A percentile compares a stretch with the other conserved stretches of the same genome.
Conservation (phyloP, 202 grass and related monocot genomes). For the Cymbopogon flexuosus region DNA sequence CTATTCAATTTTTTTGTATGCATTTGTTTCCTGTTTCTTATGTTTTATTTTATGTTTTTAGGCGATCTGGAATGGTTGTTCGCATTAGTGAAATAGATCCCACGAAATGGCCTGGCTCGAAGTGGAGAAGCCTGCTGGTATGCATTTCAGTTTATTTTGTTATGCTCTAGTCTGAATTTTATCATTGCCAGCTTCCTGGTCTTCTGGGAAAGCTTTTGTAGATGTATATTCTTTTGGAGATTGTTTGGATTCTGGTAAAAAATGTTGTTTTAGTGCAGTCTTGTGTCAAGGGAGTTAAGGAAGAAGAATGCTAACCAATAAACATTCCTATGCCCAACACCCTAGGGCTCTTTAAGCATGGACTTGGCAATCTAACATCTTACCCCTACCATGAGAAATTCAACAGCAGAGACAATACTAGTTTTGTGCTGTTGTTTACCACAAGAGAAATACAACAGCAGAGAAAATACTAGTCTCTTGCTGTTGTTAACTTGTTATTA, state of each 20-base stretch:
- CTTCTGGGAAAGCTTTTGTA: background rate
- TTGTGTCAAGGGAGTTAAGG: background rate
- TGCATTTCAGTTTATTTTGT: conserved; percentile 5
- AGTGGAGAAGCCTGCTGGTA: conserved; percentile 90
- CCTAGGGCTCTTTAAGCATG: background rate
- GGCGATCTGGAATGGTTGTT: conserved; percentile 70
- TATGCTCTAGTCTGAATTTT: background rate
- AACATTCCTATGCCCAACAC: background rate
- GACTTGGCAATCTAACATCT: background rate
- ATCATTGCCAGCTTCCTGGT: background rate
- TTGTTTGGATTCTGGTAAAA: background rate
- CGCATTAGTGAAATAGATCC: conserved; percentile 70
- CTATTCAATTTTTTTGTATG: background rate
- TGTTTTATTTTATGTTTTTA: conserved; percentile 21
- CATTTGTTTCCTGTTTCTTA: conserved; percentile 21
- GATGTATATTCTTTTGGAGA: background rate
- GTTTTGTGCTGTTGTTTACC: background rate
- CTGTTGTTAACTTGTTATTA: background rate
- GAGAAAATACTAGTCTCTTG: background rate
- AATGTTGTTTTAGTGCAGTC: background rate
- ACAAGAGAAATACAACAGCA: background rate
- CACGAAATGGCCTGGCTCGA: conserved; percentile 85
- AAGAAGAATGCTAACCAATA: background rate
- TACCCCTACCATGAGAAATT: background rate
- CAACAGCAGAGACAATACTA: conserved; percentile 1